phyloP scores from a whole-genome alignment of 108 stramenopile species.

The Cyclotella cryptica region DNA sequence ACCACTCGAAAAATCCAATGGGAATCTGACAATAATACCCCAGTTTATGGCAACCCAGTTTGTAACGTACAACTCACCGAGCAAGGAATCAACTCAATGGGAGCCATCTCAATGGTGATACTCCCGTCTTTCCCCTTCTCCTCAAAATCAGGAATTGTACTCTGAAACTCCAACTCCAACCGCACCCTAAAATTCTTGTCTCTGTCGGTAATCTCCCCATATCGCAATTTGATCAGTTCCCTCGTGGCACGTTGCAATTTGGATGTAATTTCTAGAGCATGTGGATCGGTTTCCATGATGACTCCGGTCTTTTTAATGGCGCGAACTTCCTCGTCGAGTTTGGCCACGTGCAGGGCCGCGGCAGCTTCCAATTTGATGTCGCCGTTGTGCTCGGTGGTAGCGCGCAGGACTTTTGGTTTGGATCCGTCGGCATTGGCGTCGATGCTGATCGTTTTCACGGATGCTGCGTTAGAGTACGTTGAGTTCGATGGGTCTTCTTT shows the following conservation, averaged over 20 bases:
- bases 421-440: neutral
- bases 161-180: slow-evolving; percentile 78
- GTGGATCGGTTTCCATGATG: slow-evolving; percentile 77
- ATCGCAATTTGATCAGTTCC: slow-evolving; percentile 59
- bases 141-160: slow-evolving; percentile 66
- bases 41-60: no score
- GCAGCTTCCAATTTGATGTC: slow-evolving; percentile 34
- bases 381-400: neutral
- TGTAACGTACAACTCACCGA: slow-evolving; percentile 32
- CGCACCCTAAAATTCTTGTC: slow-evolving; percentile 58
- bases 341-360: slow-evolving; percentile 21
- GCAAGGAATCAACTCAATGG: slow-evolving; percentile 67
- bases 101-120: slow-evolving; percentile 74
- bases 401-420: neutral
- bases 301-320: slow-evolving; percentile 69
- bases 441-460: slow-evolving; percentile 1
- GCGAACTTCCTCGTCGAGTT: slow-evolving; percentile 69
- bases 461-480: neutral
- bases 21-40: no score
- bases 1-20: no score
- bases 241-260: slow-evolving; percentile 73
- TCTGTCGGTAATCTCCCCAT: slow-evolving; percentile 39
- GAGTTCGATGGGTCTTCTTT: neutral
- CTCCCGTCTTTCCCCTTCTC: slow-evolving; percentile 55
- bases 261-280: slow-evolving; percentile 52